Conservation (phyloP, 257 asterid genomes). For the Primulina eburnea region DNA sequence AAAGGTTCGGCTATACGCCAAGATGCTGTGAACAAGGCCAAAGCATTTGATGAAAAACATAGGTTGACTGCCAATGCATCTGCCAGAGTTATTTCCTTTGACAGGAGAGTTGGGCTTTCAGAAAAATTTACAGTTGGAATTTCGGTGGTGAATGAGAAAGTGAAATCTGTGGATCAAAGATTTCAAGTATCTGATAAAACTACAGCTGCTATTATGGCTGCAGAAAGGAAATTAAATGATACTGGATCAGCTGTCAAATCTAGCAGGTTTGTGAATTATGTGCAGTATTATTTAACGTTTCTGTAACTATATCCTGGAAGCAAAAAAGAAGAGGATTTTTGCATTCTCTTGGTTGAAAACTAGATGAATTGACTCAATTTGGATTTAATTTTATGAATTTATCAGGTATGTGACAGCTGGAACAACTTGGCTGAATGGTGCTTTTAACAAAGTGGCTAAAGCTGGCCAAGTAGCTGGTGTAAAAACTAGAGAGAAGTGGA, state of each 20-base stretch:
- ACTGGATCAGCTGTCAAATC: conserved; percentile 98
- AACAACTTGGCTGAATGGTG: conserved; percentile 89
- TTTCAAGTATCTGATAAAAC: conserved; percentile 96
- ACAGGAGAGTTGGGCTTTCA: conserved; percentile 76
- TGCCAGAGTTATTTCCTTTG: conserved; percentile 78
- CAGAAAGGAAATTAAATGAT: conserved; percentile 83
- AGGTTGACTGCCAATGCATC: conserved; percentile 86
- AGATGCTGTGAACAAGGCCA: conserved; percentile 93
- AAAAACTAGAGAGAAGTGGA: conserved; percentile 94
- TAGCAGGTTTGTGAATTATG: conserved; percentile 63
- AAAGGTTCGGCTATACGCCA: conserved; percentile 87
- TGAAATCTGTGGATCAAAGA: conserved; percentile 87
- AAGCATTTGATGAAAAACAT: conserved; percentile 94
- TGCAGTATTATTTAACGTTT: conserved; percentile 8
- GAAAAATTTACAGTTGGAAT: conserved; percentile 87
- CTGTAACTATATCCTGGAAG: conserved; percentile 7
- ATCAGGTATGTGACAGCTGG: conserved; percentile 89
- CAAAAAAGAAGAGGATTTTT: not conserved
- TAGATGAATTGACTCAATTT: conserved; percentile 23
- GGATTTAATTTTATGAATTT: conserved; percentile 23
- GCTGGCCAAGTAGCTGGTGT: conserved; percentile 89
- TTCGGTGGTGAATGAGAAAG: conserved; percentile 81
- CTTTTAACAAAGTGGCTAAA: conserved; percentile 82
- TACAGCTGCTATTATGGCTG: conserved; percentile 91
- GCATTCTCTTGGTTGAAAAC: conserved; percentile 15